These are phyloP conservation scores for Aspergillus campestris DNA, from an alignment of 495 filamentous ascomycete species.

Conservation along the genomic window DNA sequence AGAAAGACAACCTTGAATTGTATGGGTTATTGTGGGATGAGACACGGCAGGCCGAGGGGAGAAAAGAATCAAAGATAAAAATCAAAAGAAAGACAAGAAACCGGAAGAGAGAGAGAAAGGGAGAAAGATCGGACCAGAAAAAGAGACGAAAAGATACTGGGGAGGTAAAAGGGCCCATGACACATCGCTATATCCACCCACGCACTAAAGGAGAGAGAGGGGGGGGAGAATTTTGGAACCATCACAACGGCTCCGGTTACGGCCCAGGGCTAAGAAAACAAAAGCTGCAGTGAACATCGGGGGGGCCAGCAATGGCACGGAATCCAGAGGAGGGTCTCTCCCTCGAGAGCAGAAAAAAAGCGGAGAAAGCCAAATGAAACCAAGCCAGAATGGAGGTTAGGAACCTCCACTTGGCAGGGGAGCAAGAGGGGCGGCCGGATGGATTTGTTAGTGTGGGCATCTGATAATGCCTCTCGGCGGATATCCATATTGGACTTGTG, in stretches of 20 bases:
- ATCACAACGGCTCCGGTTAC: constrained; percentile 8
- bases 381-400: constrained; percentile 2
- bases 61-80: no score
- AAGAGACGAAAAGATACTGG: not conserved
- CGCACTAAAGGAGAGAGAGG: not conserved
- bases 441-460: not conserved
- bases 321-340: constrained; percentile 1
- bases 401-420: constrained; percentile 6
- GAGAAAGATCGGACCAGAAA: not conserved
- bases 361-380: not conserved
- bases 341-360: not conserved
- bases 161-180: not conserved
- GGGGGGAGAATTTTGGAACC: not conserved
- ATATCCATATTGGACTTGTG: no score
- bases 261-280: not conserved
- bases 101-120: not conserved
- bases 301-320: not conserved
- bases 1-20: not conserved
- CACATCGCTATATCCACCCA: not conserved
- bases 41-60: not conserved
- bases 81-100: not conserved
- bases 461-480: not conserved
- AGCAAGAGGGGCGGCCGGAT: not conserved
- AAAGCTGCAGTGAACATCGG: not conserved
- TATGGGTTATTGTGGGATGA: not conserved